Percentiles rank a stretch among this genome's conserved stretches.
These are phyloP conservation scores for Plenodomus tracheiphilus DNA, from an alignment of 2,329 filamentous ascomycete species.

Conservation along the genomic window DNA sequence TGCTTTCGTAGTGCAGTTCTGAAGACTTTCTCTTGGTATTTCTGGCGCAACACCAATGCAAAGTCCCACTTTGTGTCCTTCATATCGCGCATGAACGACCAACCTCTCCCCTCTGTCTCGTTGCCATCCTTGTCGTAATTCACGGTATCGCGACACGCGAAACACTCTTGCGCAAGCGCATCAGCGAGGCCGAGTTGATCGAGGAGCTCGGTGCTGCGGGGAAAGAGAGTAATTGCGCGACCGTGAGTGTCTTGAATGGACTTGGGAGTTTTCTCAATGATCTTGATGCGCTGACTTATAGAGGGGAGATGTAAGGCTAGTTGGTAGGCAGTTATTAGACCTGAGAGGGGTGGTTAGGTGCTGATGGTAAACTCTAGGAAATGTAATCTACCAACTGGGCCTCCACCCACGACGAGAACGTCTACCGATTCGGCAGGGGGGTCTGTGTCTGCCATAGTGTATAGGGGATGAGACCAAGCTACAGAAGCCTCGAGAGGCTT, in stretches of 20 bases:
- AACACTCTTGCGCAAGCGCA: slow-evolving; percentile 56
- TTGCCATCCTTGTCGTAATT: slow-evolving; percentile 54
- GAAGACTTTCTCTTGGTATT: slow-evolving; percentile 59
- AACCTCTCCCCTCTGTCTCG: slow-evolving; percentile 51
- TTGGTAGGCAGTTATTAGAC: slow-evolving; percentile 50
- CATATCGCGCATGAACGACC: slow-evolving; percentile 59
- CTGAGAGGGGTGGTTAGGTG: slow-evolving; percentile 1
- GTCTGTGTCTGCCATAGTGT: slow-evolving; percentile 13
- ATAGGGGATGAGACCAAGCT: too few relatives aligned
- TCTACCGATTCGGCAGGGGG: slow-evolving; percentile 18
- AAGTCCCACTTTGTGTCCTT: slow-evolving; percentile 57
- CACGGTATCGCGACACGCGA: slow-evolving; percentile 55
- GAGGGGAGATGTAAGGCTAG: slow-evolving; percentile 47
- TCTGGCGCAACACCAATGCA: slow-evolving; percentile 58
- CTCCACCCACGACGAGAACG: slow-evolving; percentile 41
- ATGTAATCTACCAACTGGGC: slow-evolving; percentile 48
- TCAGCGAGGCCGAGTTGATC: slow-evolving; percentile 57
- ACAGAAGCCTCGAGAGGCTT: too few relatives aligned
- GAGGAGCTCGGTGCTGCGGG: slow-evolving; percentile 56
- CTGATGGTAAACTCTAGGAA: neutral
- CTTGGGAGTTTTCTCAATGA: slow-evolving; percentile 56
- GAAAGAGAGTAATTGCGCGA: slow-evolving; percentile 59
- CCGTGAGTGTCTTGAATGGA: slow-evolving; percentile 57
- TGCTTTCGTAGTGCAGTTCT: slow-evolving; percentile 46
- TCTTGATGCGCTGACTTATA: slow-evolving; percentile 48